Percentiles rank a stretch among this genome's conserved stretches.
phyloP scores from a whole-genome alignment of 352 stramenopile species.

The Globisporangium middletonii region DNA sequence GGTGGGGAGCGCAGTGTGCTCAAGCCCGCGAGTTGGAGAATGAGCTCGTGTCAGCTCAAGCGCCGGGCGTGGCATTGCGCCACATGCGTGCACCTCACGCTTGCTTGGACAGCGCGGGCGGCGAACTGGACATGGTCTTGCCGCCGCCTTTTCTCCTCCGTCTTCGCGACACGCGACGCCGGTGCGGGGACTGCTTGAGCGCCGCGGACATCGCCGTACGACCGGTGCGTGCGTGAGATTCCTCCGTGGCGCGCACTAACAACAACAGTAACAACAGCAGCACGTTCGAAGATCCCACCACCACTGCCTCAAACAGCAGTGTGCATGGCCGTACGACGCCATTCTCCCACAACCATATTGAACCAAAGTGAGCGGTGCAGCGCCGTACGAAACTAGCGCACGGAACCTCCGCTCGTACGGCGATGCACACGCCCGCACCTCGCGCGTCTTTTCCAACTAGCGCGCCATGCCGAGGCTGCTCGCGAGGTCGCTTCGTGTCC shows the following conservation, averaged over 20 bases:
- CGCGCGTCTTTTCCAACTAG: neutral
- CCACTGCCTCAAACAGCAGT: neutral
- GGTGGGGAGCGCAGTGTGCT: neutral
- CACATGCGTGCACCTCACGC: no score
- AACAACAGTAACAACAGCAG: no score
- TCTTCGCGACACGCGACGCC: neutral
- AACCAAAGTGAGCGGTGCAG: neutral
- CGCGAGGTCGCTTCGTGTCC: no score
- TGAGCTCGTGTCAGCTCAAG: neutral
- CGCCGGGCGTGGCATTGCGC: neutral
- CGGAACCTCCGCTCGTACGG: constrained; percentile 1
- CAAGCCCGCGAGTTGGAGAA: neutral
- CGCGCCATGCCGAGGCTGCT: no score
- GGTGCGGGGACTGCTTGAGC: neutral
- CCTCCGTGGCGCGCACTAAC: neutral
- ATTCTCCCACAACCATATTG: neutral
- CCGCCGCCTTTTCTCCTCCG: no score
- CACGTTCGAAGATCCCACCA: neutral
- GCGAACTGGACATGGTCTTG: no score
- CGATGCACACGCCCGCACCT: neutral
- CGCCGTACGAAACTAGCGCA: constrained; percentile 2
- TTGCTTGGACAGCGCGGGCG: no score
- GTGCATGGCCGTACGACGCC: constrained; percentile 2
- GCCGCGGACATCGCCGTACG: constrained; percentile 1
- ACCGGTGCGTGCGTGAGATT: neutral